A percentile compares a stretch with the other conserved stretches of the same genome.
Evolutionary conservation across 306 rosid genomes (phyloP).

Genomic region (Sindora glabra): DNA sequence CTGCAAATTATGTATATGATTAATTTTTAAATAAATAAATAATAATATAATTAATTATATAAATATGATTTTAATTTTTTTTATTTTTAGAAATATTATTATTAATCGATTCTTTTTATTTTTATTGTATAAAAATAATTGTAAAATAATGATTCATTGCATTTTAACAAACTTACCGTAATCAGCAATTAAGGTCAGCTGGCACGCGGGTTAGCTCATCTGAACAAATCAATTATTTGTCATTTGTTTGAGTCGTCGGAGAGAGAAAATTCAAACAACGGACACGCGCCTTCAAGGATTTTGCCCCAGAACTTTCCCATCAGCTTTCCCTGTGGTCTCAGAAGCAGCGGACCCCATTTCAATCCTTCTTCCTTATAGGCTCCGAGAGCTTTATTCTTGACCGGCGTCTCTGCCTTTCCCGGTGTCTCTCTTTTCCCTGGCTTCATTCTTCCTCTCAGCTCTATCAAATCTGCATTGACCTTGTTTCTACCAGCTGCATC

Average conservation of each 20-base stretch:
- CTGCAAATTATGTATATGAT: too few species aligned
- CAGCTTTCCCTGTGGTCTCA: not conserved
- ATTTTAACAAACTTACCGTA: too few species aligned
- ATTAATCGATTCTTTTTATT: too few species aligned
- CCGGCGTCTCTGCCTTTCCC: not conserved
- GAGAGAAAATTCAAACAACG: not conserved
- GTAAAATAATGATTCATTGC: too few species aligned
- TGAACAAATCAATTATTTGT: not conserved
- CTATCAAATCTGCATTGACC: not conserved
- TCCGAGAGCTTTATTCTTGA: not conserved
- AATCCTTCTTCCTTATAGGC: not conserved
- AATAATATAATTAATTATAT: too few species aligned
- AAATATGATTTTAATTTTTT: too few species aligned
- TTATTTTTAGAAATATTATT: too few species aligned
- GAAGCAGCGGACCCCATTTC: not conserved
- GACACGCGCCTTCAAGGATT: not conserved
- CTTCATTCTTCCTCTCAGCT: not conserved
- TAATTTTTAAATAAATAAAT: too few species aligned
- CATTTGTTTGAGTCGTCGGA: not conserved
- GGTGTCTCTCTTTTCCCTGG: not conserved
- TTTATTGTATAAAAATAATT: too few species aligned
- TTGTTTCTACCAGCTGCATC: slow-evolving; percentile 9
- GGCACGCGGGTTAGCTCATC: not conserved
- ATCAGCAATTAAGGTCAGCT: too few species aligned
- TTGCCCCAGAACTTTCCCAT: not conserved